phyloP scores from a whole-genome alignment of 306 rosid species.

The Potentilla sterilis region DNA sequence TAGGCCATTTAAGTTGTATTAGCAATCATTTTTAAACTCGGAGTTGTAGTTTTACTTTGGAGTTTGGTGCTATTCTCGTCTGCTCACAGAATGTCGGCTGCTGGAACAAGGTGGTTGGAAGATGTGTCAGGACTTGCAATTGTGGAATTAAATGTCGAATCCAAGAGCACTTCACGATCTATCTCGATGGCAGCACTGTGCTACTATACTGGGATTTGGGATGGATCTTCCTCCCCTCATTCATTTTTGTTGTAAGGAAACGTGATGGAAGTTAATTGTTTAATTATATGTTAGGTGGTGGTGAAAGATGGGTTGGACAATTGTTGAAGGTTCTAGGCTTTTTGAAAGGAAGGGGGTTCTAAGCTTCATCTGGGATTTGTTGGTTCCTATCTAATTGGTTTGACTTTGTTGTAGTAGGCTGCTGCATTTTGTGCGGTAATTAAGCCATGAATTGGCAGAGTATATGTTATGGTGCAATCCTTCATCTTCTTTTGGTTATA shows the following conservation, averaged over 20 bases:
- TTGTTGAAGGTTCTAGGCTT: background rate
- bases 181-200: background rate
- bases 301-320: background rate
- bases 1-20: slow-evolving; percentile 24
- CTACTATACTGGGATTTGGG: background rate
- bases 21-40: slow-evolving; percentile 5
- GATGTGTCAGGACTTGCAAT: background rate
- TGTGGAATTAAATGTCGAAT: background rate
- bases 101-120: background rate
- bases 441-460: background rate
- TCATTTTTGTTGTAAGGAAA: background rate
- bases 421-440: background rate
- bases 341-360: too few relatives aligned
- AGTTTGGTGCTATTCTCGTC: background rate
- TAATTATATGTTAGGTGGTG: background rate
- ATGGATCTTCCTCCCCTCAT: background rate
- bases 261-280: background rate
- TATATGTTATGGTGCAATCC: background rate
- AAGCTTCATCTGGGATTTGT: background rate
- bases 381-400: background rate
- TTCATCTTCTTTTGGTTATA: background rate
- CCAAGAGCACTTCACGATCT: background rate
- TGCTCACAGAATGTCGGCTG: background rate
- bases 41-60: background rate
- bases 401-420: background rate